These are phyloP conservation scores for Leccinum subgranulosum DNA, from an alignment of 768 basidiomycete genomes.

Conservation along the genomic window DNA sequence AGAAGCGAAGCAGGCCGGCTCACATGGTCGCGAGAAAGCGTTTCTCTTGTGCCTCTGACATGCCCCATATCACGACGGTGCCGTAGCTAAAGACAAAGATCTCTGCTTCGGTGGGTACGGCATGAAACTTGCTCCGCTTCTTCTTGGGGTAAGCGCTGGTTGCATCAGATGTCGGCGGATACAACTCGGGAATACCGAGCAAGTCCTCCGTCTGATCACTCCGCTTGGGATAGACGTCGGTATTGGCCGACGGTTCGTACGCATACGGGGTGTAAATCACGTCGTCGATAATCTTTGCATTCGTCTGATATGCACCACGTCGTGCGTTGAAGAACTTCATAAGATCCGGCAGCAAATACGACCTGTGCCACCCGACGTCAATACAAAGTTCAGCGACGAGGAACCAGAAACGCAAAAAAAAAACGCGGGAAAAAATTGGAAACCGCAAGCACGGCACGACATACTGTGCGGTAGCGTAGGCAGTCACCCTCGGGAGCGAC, in stretches of 20 bases:
- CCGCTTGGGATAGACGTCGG: conserved; percentile 29
- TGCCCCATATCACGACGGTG: conserved; percentile 96
- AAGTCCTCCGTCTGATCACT: conserved; percentile 58
- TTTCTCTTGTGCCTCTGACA: conserved; percentile 91
- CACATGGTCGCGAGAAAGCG: conserved; percentile 89
- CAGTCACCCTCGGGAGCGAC: conserved; percentile 88
- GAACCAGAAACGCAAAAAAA: neutral
- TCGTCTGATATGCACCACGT: conserved; percentile 77
- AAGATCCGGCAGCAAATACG: conserved; percentile 84
- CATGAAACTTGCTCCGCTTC: conserved; percentile 66
- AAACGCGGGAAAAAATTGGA: neutral
- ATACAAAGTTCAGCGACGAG: neutral
- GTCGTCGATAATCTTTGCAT: conserved; percentile 87
- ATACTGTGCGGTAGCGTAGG: conserved; percentile 91
- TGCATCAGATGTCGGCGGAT: conserved; percentile 23
- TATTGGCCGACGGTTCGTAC: conserved; percentile 52
- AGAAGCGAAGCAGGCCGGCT: conserved; percentile 30
- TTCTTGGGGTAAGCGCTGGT: conserved; percentile 36
- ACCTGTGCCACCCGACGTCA: conserved; percentile 42
- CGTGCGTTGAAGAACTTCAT: conserved; percentile 89
- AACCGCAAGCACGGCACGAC: neutral
- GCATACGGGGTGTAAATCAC: conserved; percentile 92
- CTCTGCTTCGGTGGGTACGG: conserved; percentile 70
- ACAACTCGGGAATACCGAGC: conserved; percentile 73
- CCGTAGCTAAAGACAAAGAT: conserved; percentile 94